Evolutionary conservation across 73 alveolate genomes (phyloP).

Genomic region (Tetrahymena elliotti): DNA sequence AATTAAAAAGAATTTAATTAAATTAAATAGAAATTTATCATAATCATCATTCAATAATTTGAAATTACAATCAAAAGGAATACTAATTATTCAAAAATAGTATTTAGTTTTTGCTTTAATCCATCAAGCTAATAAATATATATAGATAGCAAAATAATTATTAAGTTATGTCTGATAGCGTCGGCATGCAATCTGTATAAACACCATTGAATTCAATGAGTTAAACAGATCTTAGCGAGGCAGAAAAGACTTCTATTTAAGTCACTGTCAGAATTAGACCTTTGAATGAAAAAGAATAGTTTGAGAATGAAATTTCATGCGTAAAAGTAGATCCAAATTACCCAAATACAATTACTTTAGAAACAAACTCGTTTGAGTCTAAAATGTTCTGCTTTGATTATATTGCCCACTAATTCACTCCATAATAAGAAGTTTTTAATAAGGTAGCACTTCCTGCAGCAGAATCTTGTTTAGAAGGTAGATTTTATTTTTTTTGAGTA

Average conservation of each 20-base stretch:
- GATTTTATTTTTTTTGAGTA: too few species aligned
- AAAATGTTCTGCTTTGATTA: neutral
- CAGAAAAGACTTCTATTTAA: neutral
- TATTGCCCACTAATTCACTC: neutral
- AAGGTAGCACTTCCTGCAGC: neutral
- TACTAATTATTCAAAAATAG: neutral
- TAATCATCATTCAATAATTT: neutral
- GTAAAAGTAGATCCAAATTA: neutral
- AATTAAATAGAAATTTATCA: neutral
- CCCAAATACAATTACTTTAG: neutral
- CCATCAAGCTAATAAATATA: neutral
- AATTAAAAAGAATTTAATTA: neutral
- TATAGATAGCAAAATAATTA: neutral
- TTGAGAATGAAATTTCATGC: neutral
- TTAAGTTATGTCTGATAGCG: neutral
- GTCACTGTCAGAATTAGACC: constrained; percentile 1
- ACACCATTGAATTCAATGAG: neutral
- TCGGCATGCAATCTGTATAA: neutral
- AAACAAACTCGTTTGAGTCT: neutral
- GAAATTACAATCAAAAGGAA: neutral
- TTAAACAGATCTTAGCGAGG: neutral
- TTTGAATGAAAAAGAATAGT: neutral
- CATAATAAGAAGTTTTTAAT: neutral
- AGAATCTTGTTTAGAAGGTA: neutral
- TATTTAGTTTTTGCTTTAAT: neutral